Base-by-base conservation (phyloP, 202 grass and related monocot species). In the Digitaria exilis region DNA sequence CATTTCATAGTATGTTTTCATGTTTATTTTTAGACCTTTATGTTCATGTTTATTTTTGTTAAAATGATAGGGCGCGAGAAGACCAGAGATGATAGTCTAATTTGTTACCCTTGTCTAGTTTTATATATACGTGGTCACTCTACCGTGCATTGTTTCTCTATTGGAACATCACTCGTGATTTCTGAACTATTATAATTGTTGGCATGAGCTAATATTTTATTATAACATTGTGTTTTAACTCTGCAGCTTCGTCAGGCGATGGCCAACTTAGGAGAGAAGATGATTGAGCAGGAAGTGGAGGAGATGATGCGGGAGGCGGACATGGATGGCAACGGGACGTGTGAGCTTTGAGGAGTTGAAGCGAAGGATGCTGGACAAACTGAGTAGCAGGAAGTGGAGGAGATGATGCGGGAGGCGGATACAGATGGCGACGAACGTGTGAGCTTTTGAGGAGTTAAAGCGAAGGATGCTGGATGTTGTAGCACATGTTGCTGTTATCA, bases 281-380 rank as follows among this genome's bases (percentile, higher is more conserved):
- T 77, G 39, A 77, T 77, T 15, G 82, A 82, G 62, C 42, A 82
- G 62, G 82, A 89, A 71, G 70, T 77, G 14, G 21, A 55, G 12
- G 77, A 89, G 61, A 89, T 89, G 82, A 89, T 89, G 1, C 30
- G 19, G 39, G 82, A 82, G 9, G 82, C 77, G 5, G 82, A 89
- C 46, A 81, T 26, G 14, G 82, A 89, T 34, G 87, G 70, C 14
- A 77, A 89, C 29, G 77, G 77, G 87, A 19, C 70, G 59, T 79
- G 77, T 83, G 35, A 88, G 51, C 46, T 88, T 73, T 21, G 66
- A 88, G 4, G 86, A 83, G 37, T 79, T 88, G 43, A 69, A 78
- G 46, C 45, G 28, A 35, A 72, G 55, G 73, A 88, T 88, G 80
- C 11, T 79, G 26, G 9, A 30, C 19, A n/a, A 88, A 73, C 56